These are phyloP conservation scores for Wallacemonas rigidus DNA, from an alignment of 208 protist genomes.

Conservation along the genomic window DNA sequence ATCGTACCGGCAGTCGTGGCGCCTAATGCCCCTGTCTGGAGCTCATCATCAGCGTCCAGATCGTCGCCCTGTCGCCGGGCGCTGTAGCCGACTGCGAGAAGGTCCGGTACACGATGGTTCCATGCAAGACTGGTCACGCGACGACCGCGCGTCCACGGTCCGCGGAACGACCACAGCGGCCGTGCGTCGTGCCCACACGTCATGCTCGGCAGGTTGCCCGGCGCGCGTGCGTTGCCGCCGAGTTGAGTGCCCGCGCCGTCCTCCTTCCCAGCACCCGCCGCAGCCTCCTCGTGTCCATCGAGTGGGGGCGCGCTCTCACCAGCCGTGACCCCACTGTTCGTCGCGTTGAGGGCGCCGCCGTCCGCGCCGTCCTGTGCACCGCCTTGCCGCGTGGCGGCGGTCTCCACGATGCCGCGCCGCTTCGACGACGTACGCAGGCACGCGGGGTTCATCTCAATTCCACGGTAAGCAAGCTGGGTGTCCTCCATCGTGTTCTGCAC, in stretches of 20 bases:
- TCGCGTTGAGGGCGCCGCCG: neutral
- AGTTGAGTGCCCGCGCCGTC: neutral
- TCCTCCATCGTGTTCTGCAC: slow-evolving; percentile 90
- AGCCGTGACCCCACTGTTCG: neutral
- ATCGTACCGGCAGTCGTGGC: neutral
- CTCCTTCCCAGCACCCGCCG: neutral
- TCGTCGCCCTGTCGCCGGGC: slow-evolving; percentile 22
- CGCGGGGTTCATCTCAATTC: slow-evolving; percentile 59
- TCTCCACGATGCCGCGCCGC: neutral
- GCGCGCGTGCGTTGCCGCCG: neutral
- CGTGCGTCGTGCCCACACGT: slow-evolving; percentile 56
- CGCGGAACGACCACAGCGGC: slow-evolving; percentile 87
- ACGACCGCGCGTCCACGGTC: slow-evolving; percentile 67
- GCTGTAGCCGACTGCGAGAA: slow-evolving; percentile 90
- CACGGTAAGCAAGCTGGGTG: slow-evolving; percentile 87
- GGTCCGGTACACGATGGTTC: slow-evolving; percentile 91
- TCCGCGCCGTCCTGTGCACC: neutral
- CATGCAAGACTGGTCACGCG: slow-evolving; percentile 91
- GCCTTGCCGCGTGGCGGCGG: neutral
- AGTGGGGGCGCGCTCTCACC: slow-evolving; percentile 13
- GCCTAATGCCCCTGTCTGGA: neutral
- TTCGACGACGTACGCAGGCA: slow-evolving; percentile 9
- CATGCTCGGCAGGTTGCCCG: slow-evolving; percentile 27
- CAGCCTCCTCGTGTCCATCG: neutral
- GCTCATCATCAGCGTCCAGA: slow-evolving; percentile 6